Conservation (phyloP, 2,329 filamentous ascomycete species). For the Penicillium griseofulvum region DNA sequence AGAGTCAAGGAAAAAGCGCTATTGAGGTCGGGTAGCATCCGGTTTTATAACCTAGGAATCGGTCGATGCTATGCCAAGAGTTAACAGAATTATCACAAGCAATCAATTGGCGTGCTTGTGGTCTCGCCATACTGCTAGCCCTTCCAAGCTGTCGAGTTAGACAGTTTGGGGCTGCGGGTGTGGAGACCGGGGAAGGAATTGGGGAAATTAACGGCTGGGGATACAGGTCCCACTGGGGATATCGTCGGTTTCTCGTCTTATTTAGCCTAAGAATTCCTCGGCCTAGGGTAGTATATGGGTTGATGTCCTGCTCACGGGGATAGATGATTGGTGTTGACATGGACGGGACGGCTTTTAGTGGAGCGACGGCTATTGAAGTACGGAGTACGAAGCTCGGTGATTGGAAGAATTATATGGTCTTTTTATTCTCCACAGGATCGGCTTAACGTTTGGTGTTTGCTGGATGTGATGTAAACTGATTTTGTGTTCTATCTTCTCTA, state of each 20-base stretch:
- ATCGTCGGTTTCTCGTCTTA: slow-evolving; percentile 14
- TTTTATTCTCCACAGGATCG: background rate
- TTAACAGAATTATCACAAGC: background rate
- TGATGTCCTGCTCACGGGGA: background rate
- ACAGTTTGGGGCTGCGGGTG: slow-evolving; percentile 4
- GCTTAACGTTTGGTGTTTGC: background rate
- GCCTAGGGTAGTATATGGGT: background rate
- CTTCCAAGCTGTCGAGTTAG: background rate
- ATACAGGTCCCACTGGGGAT: slow-evolving; percentile 3
- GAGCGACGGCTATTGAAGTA: background rate
- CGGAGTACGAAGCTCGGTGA: background rate
- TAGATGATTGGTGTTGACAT: background rate
- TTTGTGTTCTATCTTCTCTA: background rate
- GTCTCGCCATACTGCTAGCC: background rate
- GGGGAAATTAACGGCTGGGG: slow-evolving; percentile 18
- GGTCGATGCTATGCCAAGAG: background rate
- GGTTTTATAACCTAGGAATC: background rate
- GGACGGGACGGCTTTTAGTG: background rate
- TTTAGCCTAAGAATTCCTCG: background rate
- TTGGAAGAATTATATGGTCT: slow-evolving; percentile 3
- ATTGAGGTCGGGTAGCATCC: background rate
- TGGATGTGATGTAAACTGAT: background rate
- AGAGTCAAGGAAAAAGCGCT: background rate
- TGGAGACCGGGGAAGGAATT: slow-evolving; percentile 12
- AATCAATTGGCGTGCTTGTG: slow-evolving; percentile 7